phyloP scores from a whole-genome alignment of 2,329 filamentous ascomycete species.

The Fusarium oligoseptatum region DNA sequence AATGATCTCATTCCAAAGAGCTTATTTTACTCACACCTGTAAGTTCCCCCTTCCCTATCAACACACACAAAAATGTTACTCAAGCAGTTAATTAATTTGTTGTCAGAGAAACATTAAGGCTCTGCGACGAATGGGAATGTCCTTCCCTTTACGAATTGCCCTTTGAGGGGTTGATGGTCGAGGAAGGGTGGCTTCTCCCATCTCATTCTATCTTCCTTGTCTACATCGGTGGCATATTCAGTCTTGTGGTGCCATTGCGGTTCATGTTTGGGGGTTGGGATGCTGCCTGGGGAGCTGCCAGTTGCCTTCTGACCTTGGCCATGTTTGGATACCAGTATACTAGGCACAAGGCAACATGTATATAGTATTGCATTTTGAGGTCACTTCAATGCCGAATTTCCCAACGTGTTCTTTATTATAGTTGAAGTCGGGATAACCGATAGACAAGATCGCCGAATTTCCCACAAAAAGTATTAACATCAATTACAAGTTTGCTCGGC shows the following conservation, averaged over 20 bases:
- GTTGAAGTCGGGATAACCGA: too few species aligned
- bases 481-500: background rate
- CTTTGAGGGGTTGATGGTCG: background rate
- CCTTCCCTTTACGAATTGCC: background rate
- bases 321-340: too few species aligned
- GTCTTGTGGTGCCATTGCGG: background rate
- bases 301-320: background rate
- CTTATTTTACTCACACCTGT: background rate
- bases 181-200: background rate
- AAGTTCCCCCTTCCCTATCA: accelerated
- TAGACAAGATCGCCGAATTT: too few species aligned
- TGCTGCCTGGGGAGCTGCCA: background rate
- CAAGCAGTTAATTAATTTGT: background rate
- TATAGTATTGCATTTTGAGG: too few species aligned
- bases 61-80: background rate
- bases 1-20: background rate
- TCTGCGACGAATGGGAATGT: background rate
- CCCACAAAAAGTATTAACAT: background rate
- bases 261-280: background rate
- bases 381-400: too few species aligned
- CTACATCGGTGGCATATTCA: background rate
- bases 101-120: background rate
- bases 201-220: background rate
- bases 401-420: too few species aligned
- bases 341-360: too few species aligned